Base-by-base conservation (phyloP, 306 rosid genomes). In the Vicia sativa region DNA sequence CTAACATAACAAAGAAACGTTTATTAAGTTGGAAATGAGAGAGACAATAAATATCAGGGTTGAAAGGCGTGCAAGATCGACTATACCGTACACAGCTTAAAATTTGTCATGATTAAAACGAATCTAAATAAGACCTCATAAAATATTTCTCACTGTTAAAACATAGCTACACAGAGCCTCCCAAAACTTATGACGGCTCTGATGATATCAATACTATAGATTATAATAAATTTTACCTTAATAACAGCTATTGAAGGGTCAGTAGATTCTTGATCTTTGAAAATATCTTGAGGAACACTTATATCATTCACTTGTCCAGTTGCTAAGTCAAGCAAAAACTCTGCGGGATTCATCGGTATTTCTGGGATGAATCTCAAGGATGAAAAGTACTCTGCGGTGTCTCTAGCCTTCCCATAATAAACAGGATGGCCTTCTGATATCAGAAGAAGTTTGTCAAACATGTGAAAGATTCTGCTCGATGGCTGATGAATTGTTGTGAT, bases 401-500 rank as follows among this genome's bases (percentile, higher is more conserved):
- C 96, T 79, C 71, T 79, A 38, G 93, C 91, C 76, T 73, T 86
- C 8, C 98, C 96, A 61, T 89, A 87, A 79, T 87, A 92, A 74
- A 92, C 79, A 13, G 96, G 96, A 70, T 74, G 80, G 23, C 96
- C 96, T 80, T 90, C 96, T 70, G 96, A 78, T 83, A 92, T 90
- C 59, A 92, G 73, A 72, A 92, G 87, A 46, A 90, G 95, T 76
- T 90, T 92, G 78, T 87, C 89, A 80, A 92, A 93, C 93, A 79
- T 87, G 81, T 90, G 91, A 73, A 93, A 93, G 81, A 88, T 92
- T 79, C 91, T 84, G 83, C 98, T 90, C 4, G 98, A 92, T 63
- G 98, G 96, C 62, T 90, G 98, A 71, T 92, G 98, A 79, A 92
- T 92, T 23, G 98, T 92, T 38, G 95, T 92, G 79, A 92, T 83